These are phyloP conservation scores for Nemania sp. DNA, from an alignment of 2,329 filamentous ascomycete species.

Conservation along the genomic window DNA sequence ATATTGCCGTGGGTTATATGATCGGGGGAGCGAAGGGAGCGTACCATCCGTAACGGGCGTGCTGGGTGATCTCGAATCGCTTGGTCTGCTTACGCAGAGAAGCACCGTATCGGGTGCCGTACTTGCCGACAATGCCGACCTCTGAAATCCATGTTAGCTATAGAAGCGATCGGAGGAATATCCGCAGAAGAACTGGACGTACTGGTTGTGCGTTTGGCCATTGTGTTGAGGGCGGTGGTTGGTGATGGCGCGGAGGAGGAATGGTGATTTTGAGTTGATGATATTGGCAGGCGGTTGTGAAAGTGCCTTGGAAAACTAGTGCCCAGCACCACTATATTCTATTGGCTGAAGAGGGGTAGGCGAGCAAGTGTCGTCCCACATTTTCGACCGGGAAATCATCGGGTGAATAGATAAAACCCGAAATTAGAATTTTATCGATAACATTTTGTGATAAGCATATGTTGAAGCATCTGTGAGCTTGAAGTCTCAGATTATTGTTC, in stretches of 20 bases:
- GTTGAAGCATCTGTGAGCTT: too few relatives aligned
- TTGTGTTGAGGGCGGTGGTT: conserved; percentile 34
- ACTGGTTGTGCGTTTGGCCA: conserved; percentile 41
- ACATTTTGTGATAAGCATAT: neutral
- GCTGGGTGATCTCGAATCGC: conserved; percentile 99
- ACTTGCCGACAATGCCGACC: conserved; percentile 42
- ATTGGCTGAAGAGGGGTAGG: conserved; percentile 36
- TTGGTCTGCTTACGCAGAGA: conserved; percentile 99
- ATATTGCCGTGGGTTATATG: neutral
- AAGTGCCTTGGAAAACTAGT: conserved; percentile 34
- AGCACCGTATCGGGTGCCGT: conserved; percentile 77
- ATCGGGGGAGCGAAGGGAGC: conserved; percentile 26
- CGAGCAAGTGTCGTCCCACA: conserved; percentile 17
- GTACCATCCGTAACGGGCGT: conserved; percentile 79
- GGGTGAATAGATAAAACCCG: conserved; percentile 9
- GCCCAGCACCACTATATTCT: conserved; percentile 17
- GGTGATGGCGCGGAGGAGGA: conserved; percentile 32
- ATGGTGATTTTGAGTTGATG: conserved; percentile 31
- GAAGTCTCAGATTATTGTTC: too few relatives aligned
- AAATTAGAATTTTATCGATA: neutral
- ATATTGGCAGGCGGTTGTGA: conserved; percentile 37
- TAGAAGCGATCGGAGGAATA: neutral
- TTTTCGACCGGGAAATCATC: conserved; percentile 27
- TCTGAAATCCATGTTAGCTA: conserved; percentile 60
- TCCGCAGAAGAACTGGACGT: neutral